phyloP scores from a whole-genome alignment of 73 alveolate species.

The Paraurostyla sp. region DNA sequence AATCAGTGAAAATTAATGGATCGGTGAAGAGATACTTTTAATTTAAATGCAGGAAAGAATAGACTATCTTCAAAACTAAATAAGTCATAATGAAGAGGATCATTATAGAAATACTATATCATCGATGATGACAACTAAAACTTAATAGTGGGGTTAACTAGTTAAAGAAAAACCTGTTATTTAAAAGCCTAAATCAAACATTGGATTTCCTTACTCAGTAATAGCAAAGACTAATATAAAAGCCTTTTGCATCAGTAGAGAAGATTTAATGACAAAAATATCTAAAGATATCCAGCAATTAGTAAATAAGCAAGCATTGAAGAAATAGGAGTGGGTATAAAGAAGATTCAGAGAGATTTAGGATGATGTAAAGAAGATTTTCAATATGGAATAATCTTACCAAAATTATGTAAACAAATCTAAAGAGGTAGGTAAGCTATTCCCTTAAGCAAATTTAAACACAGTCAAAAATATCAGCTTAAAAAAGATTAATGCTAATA shows the following conservation, averaged over 20 bases:
- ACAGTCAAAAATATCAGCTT: slow-evolving; percentile 5
- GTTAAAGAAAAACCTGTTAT: neutral
- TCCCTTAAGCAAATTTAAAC: slow-evolving; percentile 17
- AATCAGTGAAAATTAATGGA: slow-evolving; percentile 34
- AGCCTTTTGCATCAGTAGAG: slow-evolving; percentile 17
- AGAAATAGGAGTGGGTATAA: neutral
- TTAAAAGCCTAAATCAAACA: neutral
- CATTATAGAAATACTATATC: neutral
- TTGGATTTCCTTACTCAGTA: slow-evolving; percentile 15
- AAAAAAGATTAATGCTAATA: neutral
- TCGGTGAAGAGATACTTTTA: slow-evolving; percentile 16
- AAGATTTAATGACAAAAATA: slow-evolving; percentile 25
- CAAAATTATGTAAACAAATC: slow-evolving; percentile 40
- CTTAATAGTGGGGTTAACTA: neutral
- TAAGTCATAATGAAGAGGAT: neutral
- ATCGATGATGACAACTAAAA: neutral
- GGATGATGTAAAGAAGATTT: slow-evolving; percentile 9
- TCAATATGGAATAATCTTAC: slow-evolving; percentile 28
- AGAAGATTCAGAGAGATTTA: slow-evolving; percentile 32
- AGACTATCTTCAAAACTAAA: neutral
- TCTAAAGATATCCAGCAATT: slow-evolving; percentile 13
- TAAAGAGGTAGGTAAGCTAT: slow-evolving; percentile 10
- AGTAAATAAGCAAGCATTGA: slow-evolving; percentile 14
- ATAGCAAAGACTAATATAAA: slow-evolving; percentile 8
- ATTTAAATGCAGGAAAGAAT: neutral